Conservation (phyloP, 1,284 basidiomycete genomes). For the Apiotrichum veenhuisii region DNA sequence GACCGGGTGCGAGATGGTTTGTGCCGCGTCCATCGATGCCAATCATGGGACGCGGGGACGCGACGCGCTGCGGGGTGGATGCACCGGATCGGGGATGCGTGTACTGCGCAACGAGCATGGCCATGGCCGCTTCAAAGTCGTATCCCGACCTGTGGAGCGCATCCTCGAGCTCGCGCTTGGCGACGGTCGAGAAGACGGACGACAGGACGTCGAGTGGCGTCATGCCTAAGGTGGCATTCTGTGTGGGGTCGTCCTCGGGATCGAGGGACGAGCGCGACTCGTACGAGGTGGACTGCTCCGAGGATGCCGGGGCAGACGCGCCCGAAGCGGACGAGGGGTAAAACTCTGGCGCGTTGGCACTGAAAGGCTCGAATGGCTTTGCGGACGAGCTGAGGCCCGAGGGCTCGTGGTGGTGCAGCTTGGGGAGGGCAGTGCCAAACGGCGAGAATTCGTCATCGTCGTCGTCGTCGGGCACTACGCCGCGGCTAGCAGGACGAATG, state of each 20-base stretch:
- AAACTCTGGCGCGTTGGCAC: conserved; percentile 3
- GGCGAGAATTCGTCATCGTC: conserved; percentile 58
- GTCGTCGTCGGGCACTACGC: conserved; percentile 45
- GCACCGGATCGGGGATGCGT: conserved; percentile 43
- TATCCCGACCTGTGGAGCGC: conserved; percentile 81
- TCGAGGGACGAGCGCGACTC: conserved; percentile 44
- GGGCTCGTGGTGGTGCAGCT: conserved; percentile 26
- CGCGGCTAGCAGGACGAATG: conserved; percentile 20
- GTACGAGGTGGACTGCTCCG: conserved; percentile 32
- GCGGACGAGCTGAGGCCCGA: conserved; percentile 31
- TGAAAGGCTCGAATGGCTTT: conserved; percentile 42
- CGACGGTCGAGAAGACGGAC: conserved; percentile 84
- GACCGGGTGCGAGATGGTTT: conserved; percentile 27
- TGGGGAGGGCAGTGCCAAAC: conserved; percentile 48
- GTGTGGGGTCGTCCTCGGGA: conserved; percentile 44
- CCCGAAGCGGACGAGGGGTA: not conserved
- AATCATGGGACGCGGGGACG: conserved; percentile 34
- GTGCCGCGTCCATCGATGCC: conserved; percentile 28
- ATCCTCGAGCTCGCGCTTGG: conserved; percentile 87
- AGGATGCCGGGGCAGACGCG: not conserved
- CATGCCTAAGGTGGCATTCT: conserved; percentile 65
- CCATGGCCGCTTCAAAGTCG: conserved; percentile 93
- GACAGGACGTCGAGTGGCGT: conserved; percentile 93
- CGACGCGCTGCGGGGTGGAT: conserved; percentile 43
- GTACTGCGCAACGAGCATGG: conserved; percentile 74